Conservation (phyloP, 305 asterid genomes). For the Rubia balearica region DNA sequence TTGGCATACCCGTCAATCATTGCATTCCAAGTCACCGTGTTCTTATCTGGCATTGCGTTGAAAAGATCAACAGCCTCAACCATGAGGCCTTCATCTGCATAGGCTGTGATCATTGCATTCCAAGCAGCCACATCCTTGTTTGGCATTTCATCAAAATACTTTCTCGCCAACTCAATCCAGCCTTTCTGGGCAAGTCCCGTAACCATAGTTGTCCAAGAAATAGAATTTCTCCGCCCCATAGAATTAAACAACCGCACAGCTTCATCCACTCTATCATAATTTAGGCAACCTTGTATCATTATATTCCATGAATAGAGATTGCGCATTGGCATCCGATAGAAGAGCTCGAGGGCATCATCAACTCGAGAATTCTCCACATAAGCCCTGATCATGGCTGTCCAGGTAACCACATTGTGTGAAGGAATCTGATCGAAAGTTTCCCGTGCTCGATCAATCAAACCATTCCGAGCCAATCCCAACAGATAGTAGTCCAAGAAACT, state of each 20-base stretch:
- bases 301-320: constrained; percentile 66
- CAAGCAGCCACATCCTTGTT: constrained; percentile 65
- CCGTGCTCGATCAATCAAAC: constrained; percentile 52
- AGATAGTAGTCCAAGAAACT: constrained; percentile 63
- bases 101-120: constrained; percentile 85
- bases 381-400: constrained; percentile 73
- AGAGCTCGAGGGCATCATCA: constrained; percentile 54
- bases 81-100: constrained; percentile 44
- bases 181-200: constrained; percentile 64
- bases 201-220: constrained; percentile 77
- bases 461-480: constrained; percentile 56
- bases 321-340: constrained; percentile 48
- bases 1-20: constrained; percentile 54
- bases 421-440: constrained; percentile 56
- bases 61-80: constrained; percentile 50
- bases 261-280: constrained; percentile 40
- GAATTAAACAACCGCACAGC: constrained; percentile 42
- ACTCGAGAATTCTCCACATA: constrained; percentile 41
- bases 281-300: constrained; percentile 50
- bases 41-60: constrained; percentile 32
- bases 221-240: constrained; percentile 48
- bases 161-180: constrained; percentile 43
- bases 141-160: constrained; percentile 67
- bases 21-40: constrained; percentile 47
- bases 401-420: constrained; percentile 48